These are phyloP conservation scores for Aspergillus sp. DNA, from an alignment of 2,329 filamentous ascomycete species.

Conservation along the genomic window DNA sequence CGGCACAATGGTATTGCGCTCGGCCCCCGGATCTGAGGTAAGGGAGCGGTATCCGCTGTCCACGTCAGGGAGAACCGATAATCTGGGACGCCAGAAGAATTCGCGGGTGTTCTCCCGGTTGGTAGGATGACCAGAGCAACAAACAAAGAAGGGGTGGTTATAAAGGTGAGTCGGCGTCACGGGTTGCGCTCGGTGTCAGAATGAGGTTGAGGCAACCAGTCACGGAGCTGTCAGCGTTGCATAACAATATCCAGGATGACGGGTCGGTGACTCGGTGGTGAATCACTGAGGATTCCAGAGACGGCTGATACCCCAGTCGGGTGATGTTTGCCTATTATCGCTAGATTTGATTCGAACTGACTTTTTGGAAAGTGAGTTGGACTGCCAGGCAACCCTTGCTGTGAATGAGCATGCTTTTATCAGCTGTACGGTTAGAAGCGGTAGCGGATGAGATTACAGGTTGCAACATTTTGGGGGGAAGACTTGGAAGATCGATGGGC, in stretches of 20 bases:
- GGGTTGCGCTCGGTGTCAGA: neutral
- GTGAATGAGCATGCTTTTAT: neutral
- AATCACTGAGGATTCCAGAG: neutral
- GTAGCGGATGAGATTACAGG: neutral
- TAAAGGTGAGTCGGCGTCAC: neutral
- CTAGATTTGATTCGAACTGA: neutral
- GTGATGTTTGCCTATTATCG: neutral
- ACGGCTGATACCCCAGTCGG: neutral
- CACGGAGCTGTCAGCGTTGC: neutral
- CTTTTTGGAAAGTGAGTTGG: neutral
- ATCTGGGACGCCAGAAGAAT: conserved; percentile 8
- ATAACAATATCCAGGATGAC: no score
- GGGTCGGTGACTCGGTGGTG: neutral
- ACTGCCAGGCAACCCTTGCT: neutral
- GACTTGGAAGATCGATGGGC: neutral
- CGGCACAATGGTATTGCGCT: neutral
- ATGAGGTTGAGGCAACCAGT: neutral
- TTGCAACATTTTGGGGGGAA: neutral
- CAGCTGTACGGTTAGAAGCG: neutral
- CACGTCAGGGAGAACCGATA: conserved; percentile 12
- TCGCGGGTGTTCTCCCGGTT: neutral
- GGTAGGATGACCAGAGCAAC: neutral
- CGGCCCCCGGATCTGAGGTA: neutral
- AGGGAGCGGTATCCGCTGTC: conserved; percentile 12
- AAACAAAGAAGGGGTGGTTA: neutral